Evolutionary conservation across 1,284 basidiomycete genomes (phyloP), one percentile per base, ranked within the genome.

Genomic region (Cutaneotrichosporon dermatis): DNA sequence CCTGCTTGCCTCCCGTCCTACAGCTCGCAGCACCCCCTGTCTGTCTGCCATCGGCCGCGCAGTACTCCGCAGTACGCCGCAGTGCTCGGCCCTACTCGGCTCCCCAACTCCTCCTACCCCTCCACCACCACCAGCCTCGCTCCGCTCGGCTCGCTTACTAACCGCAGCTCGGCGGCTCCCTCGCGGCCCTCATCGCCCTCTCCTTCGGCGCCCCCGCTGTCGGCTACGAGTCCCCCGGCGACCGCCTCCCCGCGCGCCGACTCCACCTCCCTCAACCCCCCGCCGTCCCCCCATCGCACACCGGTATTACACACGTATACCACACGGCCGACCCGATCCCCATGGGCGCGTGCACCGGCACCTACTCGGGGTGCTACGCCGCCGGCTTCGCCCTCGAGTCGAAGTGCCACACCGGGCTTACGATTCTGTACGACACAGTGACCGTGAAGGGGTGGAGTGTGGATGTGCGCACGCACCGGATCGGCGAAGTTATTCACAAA

Each of bases 131-230:
- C n/a, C n/a, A n/a, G n/a, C n/a, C n/a, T n/a, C n/a, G n/a, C n/a
- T n/a, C n/a, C 25, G 25, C 25, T 25, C 25, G 25, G 25, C 25
- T 52, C 33, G 25, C 25, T 52, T 37, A 44, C 45, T 53, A 71
- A 69, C 89, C 90, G 67, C 58, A 76, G 72, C 79, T 99, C 6
- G 92, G 94, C 48, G 94, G 93, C 11, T 85, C 90, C 0, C 79
- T 98, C 5, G 87, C 91, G 0, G 85, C 88, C n/a, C 82, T 97
- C 55, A 80, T 98, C 15, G 93, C 90, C 1, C 81, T 87, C 13
- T 96, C 95, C 0, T 99, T 97, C 73, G 95, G 95, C n/a, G 83
- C 83, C 0, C 95, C 95, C 0, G 89, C 85, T 6, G 88, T 98
- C 33, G 82, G 92, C 0, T 94, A 95, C 70, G 94, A 98, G 80